Percentiles rank a stretch among this genome's conserved stretches.
Evolutionary conservation across 129 eudicot species (phyloP).

Genomic region (Lonicera japonica): DNA sequence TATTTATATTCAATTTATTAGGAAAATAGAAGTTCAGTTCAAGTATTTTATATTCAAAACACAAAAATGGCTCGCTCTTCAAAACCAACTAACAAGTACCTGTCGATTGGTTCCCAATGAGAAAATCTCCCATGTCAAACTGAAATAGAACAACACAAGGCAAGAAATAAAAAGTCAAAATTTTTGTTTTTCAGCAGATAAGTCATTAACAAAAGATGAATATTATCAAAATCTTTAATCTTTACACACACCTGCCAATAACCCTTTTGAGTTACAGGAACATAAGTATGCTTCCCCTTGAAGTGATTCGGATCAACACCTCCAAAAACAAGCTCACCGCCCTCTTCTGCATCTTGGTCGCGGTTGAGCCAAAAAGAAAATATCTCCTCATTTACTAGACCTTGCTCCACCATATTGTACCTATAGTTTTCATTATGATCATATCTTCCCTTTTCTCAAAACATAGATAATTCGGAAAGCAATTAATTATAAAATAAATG

Average conservation of each 20-base stretch:
- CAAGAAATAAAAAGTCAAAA: not conserved
- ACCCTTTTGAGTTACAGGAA: conserved; percentile 73
- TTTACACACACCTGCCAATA: conserved; percentile 71
- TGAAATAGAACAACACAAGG: conserved; percentile 20
- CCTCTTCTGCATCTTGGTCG: conserved; percentile 46
- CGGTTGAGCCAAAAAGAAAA: conserved; percentile 88
- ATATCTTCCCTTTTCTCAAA: not conserved
- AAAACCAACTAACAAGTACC: conserved; percentile 29
- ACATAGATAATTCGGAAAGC: not conserved
- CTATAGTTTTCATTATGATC: conserved; percentile 22
- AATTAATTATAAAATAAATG: too few species aligned
- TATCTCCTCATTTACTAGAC: conserved; percentile 58
- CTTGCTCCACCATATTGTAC: conserved; percentile 85
- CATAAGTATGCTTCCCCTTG: conserved; percentile 71
- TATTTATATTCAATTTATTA: too few species aligned
- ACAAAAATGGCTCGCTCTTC: not conserved
- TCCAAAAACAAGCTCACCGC: conserved; percentile 84
- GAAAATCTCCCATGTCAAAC: conserved; percentile 87
- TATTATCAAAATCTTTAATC: not conserved
- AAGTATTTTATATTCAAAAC: too few species aligned
- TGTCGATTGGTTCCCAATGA: conserved; percentile 66
- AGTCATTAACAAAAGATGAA: too few species aligned
- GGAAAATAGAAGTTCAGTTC: too few species aligned
- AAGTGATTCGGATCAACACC: conserved; percentile 77
- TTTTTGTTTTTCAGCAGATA: too few species aligned